Evolutionary conservation across 768 basidiomycete species (phyloP).

Genomic region (Tricholomella constricta): DNA sequence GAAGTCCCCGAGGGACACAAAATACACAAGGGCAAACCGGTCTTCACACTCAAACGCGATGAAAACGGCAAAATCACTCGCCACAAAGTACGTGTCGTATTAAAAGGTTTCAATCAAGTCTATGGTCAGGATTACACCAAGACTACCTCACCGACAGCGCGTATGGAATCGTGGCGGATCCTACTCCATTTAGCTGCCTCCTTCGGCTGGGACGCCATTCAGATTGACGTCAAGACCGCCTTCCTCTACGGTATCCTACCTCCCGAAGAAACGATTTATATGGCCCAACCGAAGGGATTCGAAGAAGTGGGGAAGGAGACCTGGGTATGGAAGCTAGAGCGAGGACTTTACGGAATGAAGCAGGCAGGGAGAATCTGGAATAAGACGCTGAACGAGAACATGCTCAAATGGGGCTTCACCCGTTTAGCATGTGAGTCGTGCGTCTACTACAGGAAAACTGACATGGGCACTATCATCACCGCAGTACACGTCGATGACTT

Average conservation of each 20-base stretch:
- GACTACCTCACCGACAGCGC: no score
- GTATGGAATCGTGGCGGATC: neutral
- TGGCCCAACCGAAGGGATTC: slow-evolving; percentile 1
- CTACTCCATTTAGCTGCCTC: neutral
- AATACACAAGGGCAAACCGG: slow-evolving; percentile 18
- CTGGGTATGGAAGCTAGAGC: neutral
- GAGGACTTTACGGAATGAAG: slow-evolving; percentile 1
- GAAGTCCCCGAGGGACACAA: slow-evolving; percentile 24
- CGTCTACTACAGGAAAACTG: neutral
- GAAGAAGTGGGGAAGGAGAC: neutral
- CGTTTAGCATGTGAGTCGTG: neutral
- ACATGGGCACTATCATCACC: neutral
- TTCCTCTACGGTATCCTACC: neutral
- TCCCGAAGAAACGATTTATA: neutral
- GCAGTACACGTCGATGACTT: neutral
- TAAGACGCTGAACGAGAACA: neutral
- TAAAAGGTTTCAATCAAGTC: slow-evolving; percentile 40
- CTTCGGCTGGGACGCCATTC: neutral
- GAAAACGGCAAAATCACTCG: slow-evolving; percentile 25
- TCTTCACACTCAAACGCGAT: slow-evolving; percentile 31
- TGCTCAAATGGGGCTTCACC: neutral
- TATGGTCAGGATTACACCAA: neutral
- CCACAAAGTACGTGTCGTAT: no score
- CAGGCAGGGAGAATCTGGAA: neutral
- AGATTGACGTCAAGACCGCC: neutral